phyloP scores from a whole-genome alignment of 495 filamentous ascomycete species.

The Neurospora tetrasperma region DNA sequence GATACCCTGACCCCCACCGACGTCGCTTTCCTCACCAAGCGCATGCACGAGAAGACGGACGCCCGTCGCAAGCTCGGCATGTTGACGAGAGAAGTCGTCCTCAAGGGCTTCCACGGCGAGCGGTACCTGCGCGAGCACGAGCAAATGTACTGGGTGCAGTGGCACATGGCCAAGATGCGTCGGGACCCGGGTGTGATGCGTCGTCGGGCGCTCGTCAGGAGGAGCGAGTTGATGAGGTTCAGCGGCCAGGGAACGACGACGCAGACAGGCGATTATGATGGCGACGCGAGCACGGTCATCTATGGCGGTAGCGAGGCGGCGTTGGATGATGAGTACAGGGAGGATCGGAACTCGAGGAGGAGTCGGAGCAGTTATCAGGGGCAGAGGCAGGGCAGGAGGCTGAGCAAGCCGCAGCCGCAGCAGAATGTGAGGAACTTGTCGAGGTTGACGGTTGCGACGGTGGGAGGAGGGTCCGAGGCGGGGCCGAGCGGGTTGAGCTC shows the following conservation, averaged over 20 bases:
- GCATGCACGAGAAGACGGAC: constrained; percentile 54
- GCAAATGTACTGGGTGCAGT: constrained; percentile 55
- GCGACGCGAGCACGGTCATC: background rate
- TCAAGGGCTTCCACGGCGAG: constrained; percentile 50
- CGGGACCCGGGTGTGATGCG: background rate
- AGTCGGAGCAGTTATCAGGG: background rate
- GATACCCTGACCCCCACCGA: constrained; percentile 39
- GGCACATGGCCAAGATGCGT: constrained; percentile 15
- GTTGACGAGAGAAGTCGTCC: constrained; percentile 49
- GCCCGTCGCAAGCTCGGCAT: constrained; percentile 50
- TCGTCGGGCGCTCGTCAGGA: background rate
- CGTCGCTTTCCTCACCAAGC: constrained; percentile 41
- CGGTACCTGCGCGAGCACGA: constrained; percentile 59
- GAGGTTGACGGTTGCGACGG: background rate
- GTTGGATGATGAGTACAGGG: background rate
- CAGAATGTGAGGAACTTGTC: background rate
- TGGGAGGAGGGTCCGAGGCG: background rate
- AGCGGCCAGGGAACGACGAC: background rate
- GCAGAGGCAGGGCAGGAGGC: background rate
- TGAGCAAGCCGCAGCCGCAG: background rate
- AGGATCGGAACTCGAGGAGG: background rate
- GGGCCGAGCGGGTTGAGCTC: background rate
- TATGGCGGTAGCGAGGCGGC: background rate
- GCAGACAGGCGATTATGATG: background rate
- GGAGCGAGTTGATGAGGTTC: background rate